A percentile compares a stretch with the other conserved stretches of the same genome.
Evolutionary conservation across 345 rosid species (phyloP).

Genomic region (Populus davidiana): DNA sequence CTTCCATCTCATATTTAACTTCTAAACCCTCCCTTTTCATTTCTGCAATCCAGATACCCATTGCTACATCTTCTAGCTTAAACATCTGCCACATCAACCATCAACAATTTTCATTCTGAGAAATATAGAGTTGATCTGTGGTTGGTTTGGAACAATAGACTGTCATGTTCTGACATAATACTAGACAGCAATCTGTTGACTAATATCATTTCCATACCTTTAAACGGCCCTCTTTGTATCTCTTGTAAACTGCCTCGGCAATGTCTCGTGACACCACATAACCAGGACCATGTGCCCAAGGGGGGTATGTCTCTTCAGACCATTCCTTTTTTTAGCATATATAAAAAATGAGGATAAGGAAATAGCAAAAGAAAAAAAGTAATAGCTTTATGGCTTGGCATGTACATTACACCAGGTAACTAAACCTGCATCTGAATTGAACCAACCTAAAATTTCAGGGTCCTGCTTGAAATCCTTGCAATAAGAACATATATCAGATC

Average conservation of each 20-base stretch:
- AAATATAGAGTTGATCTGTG: neutral
- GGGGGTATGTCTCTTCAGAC: conserved; percentile 72
- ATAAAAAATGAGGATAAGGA: neutral
- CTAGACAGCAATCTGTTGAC: neutral
- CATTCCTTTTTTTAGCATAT: conserved; percentile 56
- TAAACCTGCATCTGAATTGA: neutral
- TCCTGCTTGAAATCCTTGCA: neutral
- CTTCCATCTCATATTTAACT: conserved; percentile 67
- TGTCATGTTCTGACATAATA: neutral
- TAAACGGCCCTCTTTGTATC: conserved; percentile 47
- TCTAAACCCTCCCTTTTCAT: conserved; percentile 63
- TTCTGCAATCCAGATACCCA: conserved; percentile 92
- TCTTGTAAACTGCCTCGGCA: conserved; percentile 62
- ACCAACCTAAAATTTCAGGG: neutral
- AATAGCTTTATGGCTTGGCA: neutral
- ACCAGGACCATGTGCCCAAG: conserved; percentile 98
- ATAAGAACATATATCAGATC: neutral
- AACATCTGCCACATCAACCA: conserved; percentile 57
- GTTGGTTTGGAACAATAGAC: neutral
- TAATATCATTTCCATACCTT: conserved; percentile 43
- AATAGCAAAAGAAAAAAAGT: neutral
- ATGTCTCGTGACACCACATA: conserved; percentile 78
- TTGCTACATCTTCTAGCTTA: conserved; percentile 95
- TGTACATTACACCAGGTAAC: neutral
- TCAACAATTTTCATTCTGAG: neutral